phyloP scores from a whole-genome alignment of 768 basidiomycete genomes.

The Pleurotus djamor region DNA sequence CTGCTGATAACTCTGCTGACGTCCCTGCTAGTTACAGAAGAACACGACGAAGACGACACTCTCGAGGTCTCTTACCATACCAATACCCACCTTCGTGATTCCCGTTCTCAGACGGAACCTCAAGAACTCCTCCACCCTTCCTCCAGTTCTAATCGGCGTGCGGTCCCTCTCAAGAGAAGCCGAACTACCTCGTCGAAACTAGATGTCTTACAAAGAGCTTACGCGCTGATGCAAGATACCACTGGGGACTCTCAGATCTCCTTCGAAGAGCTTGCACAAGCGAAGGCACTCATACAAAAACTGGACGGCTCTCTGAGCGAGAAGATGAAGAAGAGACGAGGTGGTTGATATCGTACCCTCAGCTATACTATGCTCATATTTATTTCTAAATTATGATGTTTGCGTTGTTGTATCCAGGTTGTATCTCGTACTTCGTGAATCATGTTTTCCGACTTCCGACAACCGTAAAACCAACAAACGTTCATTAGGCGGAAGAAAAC shows the following conservation, averaged over 20 bases:
- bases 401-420: too few relatives aligned
- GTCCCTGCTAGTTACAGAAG: neutral
- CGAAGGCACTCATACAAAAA: constrained; percentile 40
- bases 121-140: neutral
- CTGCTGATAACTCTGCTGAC: neutral
- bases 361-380: too few relatives aligned
- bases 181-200: constrained; percentile 40
- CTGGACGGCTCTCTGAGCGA: constrained; percentile 46
- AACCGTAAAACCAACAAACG: too few relatives aligned
- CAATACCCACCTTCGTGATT: neutral
- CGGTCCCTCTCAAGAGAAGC: constrained; percentile 28
- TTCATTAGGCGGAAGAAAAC: constrained; percentile 12
- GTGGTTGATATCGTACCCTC: too few relatives aligned
- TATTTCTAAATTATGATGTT: too few relatives aligned
- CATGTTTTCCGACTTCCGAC: too few relatives aligned
- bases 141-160: constrained; percentile 9
- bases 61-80: neutral
- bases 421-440: too few relatives aligned
- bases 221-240: constrained; percentile 36
- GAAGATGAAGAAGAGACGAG: constrained; percentile 33
- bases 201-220: constrained; percentile 40
- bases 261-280: constrained; percentile 45
- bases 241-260: constrained; percentile 41
- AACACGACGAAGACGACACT: neutral
- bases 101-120: constrained; percentile 5